phyloP scores from a whole-genome alignment of 352 stramenopile species.

The Plasmopara muralis region DNA sequence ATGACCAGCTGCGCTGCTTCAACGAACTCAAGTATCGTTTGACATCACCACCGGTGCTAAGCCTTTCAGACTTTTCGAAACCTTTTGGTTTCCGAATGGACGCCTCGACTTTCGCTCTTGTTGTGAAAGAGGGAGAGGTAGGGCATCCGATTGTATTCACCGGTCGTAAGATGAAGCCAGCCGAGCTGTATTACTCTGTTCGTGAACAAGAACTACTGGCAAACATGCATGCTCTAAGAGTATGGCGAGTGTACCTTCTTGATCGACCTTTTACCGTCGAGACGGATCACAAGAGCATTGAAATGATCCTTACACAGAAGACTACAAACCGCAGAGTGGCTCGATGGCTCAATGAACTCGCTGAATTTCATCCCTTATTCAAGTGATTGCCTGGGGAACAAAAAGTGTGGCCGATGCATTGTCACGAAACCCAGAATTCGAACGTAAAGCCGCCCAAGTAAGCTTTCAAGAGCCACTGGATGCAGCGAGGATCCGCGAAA shows the following conservation, averaged over 20 bases:
- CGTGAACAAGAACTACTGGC: constrained; percentile 6
- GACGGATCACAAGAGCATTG: constrained; percentile 11
- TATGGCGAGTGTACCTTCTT: constrained; percentile 11
- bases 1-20: not conserved
- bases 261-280: constrained; percentile 1
- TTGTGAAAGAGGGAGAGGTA: not conserved
- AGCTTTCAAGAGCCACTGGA: constrained; percentile 7
- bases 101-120: constrained; percentile 6
- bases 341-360: constrained; percentile 14
- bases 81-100: constrained; percentile 6
- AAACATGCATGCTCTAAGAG: constrained; percentile 9
- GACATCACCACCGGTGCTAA: not conserved
- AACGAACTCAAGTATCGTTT: not conserved
- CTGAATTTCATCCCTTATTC: constrained; percentile 8
- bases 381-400: constrained; percentile 9
- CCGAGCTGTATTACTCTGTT: not conserved
- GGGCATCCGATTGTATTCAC: not conserved
- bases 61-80: constrained; percentile 1
- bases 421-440: constrained; percentile 5
- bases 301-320: constrained; percentile 17
- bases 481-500: constrained; percentile 3
- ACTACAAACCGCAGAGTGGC: constrained; percentile 12
- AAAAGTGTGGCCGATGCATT: constrained; percentile 4
- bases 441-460: constrained; percentile 11
- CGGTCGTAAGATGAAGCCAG: not conserved